phyloP scores from a whole-genome alignment of 2,329 filamentous ascomycete genomes.

The Periglandula ipomoeae region DNA sequence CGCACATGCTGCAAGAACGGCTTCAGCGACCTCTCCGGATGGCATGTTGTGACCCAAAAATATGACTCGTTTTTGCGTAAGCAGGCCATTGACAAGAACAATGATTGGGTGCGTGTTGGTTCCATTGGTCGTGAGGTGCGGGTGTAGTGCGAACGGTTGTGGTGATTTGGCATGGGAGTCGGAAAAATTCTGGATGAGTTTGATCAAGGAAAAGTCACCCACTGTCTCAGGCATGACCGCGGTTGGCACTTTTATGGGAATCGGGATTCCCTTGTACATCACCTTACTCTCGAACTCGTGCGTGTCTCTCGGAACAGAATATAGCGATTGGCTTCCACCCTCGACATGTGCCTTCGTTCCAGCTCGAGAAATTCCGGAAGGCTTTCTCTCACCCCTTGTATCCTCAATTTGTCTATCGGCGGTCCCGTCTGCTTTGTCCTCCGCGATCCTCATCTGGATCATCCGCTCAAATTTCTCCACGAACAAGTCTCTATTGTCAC shows the following conservation, averaged over 20 bases:
- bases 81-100: constrained; percentile 83
- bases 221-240: constrained; percentile 92
- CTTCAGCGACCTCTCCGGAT: constrained; percentile 91
- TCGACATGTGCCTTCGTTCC: constrained; percentile 56
- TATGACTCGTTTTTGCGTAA: constrained; percentile 94
- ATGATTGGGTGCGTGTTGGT: constrained; percentile 88
- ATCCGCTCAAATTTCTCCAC: constrained; percentile 96
- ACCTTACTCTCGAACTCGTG: constrained; percentile 97
- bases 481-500: constrained; percentile 92
- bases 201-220: constrained; percentile 94
- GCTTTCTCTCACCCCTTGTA: constrained; percentile 37
- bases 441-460: constrained; percentile 70
- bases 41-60: constrained; percentile 94
- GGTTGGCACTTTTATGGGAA: constrained; percentile 92
- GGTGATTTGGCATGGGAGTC: constrained; percentile 72
- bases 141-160: constrained; percentile 76
- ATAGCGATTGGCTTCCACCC: constrained; percentile 46
- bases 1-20: constrained; percentile 94
- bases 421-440: constrained; percentile 43
- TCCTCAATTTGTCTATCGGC: constrained; percentile 31
- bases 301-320: constrained; percentile 80
- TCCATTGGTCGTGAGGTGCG: constrained; percentile 89
- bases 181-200: constrained; percentile 91
- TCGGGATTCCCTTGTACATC: constrained; percentile 91
- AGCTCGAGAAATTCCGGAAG: constrained; percentile 44